Evolutionary conservation across 495 filamentous ascomycete genomes (phyloP).

Genomic region (Penicillium maclennaniae): DNA sequence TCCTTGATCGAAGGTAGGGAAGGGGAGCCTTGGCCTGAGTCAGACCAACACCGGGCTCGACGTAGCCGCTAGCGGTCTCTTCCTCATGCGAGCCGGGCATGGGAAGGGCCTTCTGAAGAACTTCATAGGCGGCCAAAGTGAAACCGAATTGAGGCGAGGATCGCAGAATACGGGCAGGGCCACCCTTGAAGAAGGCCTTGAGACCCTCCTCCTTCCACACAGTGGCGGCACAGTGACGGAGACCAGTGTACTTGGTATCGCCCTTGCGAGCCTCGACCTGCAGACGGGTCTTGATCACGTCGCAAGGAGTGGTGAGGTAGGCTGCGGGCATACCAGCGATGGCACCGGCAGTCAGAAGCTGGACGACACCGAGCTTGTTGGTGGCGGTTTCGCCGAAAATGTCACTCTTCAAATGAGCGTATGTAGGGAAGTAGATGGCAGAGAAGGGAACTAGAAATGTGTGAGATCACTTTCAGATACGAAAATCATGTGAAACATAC

Average conservation of each 20-base stretch:
- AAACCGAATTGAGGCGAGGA: constrained; percentile 98
- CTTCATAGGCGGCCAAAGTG: constrained; percentile 90
- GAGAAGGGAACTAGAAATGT: constrained; percentile 73
- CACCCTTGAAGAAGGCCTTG: constrained; percentile 96
- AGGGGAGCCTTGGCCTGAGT: constrained; percentile 61
- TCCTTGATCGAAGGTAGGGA: constrained; percentile 80
- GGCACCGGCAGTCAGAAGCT: constrained; percentile 90
- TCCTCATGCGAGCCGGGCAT: constrained; percentile 65
- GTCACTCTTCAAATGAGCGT: constrained; percentile 89
- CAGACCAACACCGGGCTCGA: constrained; percentile 55
- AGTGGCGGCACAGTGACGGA: constrained; percentile 81
- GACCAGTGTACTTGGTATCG: constrained; percentile 75
- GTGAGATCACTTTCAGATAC: constrained; percentile 14
- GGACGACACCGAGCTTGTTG: constrained; percentile 86
- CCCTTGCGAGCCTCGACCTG: constrained; percentile 97
- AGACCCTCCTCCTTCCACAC: constrained; percentile 90
- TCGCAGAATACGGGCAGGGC: constrained; percentile 87
- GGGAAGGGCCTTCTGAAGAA: constrained; percentile 79
- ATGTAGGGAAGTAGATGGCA: constrained; percentile 97
- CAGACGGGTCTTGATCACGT: constrained; percentile 97
- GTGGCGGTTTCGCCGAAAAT: constrained; percentile 86
- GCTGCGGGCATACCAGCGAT: constrained; percentile 98
- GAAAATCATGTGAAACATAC: constrained; percentile 21
- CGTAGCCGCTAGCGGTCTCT: constrained; percentile 36
- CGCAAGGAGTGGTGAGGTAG: constrained; percentile 94